Percentiles rank a stretch among this genome's conserved stretches.
Evolutionary conservation across 2,329 filamentous ascomycete species (phyloP).

Genomic region (Lecanoromycetidae sp.): DNA sequence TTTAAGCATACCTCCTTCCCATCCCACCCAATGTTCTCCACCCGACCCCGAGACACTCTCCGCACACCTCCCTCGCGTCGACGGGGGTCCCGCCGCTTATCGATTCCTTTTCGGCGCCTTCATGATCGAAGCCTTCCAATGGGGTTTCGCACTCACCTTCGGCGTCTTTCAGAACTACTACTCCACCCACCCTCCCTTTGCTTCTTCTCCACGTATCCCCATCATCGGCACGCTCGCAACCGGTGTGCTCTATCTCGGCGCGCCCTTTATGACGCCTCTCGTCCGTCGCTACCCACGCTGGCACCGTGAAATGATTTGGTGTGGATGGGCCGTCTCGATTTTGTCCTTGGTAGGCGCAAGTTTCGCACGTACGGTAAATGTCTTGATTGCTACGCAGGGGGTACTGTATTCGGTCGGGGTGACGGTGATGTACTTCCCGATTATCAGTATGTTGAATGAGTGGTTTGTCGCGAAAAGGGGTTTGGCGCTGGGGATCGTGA

Average conservation of each 20-base stretch:
- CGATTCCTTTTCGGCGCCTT: constrained; percentile 15
- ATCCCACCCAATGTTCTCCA: background rate
- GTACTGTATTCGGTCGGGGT: constrained; percentile 37
- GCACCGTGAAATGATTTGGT: constrained; percentile 25
- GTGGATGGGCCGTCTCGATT: constrained; percentile 29
- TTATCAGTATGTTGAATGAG: constrained; percentile 39
- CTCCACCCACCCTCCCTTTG: constrained; percentile 46
- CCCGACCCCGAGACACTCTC: background rate
- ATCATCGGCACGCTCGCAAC: constrained; percentile 47
- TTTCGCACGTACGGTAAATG: constrained; percentile 31
- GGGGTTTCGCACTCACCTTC: constrained; percentile 50
- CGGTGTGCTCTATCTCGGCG: constrained; percentile 26
- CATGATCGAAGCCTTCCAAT: constrained; percentile 21
- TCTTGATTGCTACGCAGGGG: constrained; percentile 33
- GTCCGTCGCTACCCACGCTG: constrained; percentile 28
- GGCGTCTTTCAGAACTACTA: constrained; percentile 63
- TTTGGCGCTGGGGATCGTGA: constrained; percentile 39
- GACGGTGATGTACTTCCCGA: constrained; percentile 33
- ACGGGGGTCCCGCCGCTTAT: background rate
- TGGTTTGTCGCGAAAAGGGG: constrained; percentile 39
- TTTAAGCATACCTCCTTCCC: background rate
- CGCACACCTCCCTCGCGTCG: background rate
- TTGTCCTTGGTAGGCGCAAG: constrained; percentile 28
- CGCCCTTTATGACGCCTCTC: constrained; percentile 24
- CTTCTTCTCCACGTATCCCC: constrained; percentile 38